A percentile compares a stretch with the other conserved stretches of the same genome.
Conservation (phyloP, 495 filamentous ascomycete species). For the Podospora didyma region DNA sequence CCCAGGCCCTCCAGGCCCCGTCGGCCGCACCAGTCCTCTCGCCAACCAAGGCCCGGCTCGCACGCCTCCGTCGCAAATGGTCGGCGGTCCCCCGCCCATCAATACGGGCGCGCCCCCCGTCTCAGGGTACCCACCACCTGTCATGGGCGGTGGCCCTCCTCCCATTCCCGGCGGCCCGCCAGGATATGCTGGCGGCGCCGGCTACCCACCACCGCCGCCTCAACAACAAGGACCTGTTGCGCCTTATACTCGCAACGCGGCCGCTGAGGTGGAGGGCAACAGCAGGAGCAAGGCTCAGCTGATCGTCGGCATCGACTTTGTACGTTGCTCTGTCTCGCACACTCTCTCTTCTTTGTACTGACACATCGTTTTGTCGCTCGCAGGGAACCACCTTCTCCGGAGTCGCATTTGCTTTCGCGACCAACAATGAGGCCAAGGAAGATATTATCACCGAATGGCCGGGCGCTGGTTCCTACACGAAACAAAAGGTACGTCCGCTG, state of each 20-base stretch:
- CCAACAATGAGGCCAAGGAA: conserved; percentile 72
- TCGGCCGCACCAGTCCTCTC: conserved; percentile 49
- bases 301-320: conserved; percentile 79
- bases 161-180: conserved; percentile 50
- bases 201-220: conserved; percentile 42
- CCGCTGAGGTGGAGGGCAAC: conserved; percentile 81
- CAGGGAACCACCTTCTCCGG: conserved; percentile 74
- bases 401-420: conserved; percentile 72
- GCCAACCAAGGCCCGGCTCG: conserved; percentile 44
- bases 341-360: conserved; percentile 13
- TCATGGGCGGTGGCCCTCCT: conserved; percentile 50
- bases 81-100: conserved; percentile 68
- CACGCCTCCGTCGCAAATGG: conserved; percentile 57
- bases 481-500: conserved; percentile 65
- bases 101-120: conserved; percentile 57
- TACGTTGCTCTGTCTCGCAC: conserved; percentile 35
- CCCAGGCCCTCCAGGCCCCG: conserved; percentile 47
- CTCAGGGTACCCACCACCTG: conserved; percentile 49
- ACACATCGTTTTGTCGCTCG: conserved; percentile 10
- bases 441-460: conserved; percentile 79
- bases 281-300: conserved; percentile 76
- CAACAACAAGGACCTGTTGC: conserved; percentile 35
- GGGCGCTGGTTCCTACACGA: conserved; percentile 69
- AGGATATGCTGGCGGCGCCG: conserved; percentile 31
- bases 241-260: conserved; percentile 52